A percentile compares a stretch with the other conserved stretches of the same genome.
These are phyloP conservation scores for Nothophytophthora sp. DNA, from an alignment of 352 stramenopile genomes.

Conservation along the genomic window DNA sequence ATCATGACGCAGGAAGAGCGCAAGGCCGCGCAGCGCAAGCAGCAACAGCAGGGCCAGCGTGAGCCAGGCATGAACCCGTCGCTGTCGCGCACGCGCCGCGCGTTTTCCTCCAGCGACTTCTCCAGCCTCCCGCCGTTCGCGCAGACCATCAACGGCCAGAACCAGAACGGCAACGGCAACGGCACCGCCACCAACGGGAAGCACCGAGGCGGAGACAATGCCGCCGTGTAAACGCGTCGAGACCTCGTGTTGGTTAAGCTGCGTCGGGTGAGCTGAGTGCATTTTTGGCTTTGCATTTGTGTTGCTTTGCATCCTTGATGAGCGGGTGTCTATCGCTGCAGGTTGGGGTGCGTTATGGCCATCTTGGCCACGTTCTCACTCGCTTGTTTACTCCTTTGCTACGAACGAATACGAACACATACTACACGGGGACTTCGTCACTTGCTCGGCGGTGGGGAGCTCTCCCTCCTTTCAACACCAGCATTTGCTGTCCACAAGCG, in stretches of 20 bases:
- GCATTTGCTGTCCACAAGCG: too few relatives aligned
- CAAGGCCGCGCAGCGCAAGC: constrained; percentile 29
- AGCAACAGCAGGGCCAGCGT: constrained; percentile 27
- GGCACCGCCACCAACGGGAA: constrained; percentile 9
- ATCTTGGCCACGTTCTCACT: too few relatives aligned
- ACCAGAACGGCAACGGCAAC: constrained; percentile 12
- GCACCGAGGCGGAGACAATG: constrained; percentile 4
- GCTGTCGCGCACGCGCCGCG: constrained; percentile 52
- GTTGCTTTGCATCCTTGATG: too few relatives aligned
- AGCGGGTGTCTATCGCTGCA: too few relatives aligned
- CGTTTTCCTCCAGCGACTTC: constrained; percentile 68
- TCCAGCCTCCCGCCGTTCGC: constrained; percentile 29
- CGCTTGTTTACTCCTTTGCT: too few relatives aligned
- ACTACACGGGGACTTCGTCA: too few relatives aligned
- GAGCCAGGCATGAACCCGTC: constrained; percentile 36
- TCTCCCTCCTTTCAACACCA: too few relatives aligned
- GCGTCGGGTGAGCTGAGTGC: too few relatives aligned
- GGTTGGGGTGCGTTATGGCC: too few relatives aligned
- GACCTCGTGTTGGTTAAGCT: constrained; percentile 17
- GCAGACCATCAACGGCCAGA: constrained; percentile 14
- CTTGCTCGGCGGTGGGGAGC: too few relatives aligned
- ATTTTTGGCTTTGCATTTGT: too few relatives aligned
- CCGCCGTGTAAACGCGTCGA: constrained; percentile 14
- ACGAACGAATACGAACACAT: too few relatives aligned
- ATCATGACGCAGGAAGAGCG: constrained; percentile 61